A percentile compares a stretch with the other conserved stretches of the same genome.
phyloP scores from a whole-genome alignment of 306 rosid species.

The Vicia sativa region DNA sequence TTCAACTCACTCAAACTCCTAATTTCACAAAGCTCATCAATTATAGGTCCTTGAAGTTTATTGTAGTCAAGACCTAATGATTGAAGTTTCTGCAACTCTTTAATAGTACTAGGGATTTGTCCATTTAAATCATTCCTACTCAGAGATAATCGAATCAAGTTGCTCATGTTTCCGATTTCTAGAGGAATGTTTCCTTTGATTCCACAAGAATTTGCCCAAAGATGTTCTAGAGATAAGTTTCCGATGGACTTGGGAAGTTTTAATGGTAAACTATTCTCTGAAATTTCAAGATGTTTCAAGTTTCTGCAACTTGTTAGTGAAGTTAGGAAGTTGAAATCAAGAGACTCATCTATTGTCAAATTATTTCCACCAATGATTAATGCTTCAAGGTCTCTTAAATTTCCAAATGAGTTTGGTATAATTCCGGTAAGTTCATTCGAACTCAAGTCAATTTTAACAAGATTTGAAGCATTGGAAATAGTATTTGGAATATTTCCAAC shows the following conservation, averaged over 20 bases:
- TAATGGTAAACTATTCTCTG: not conserved
- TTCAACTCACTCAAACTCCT: slow-evolving; percentile 13
- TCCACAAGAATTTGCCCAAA: slow-evolving; percentile 18
- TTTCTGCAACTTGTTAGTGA: slow-evolving; percentile 25
- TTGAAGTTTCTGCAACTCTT: slow-evolving; percentile 32
- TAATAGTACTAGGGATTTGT: slow-evolving; percentile 34
- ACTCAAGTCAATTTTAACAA: not conserved
- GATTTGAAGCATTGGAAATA: slow-evolving; percentile 38
- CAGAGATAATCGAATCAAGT: slow-evolving; percentile 17
- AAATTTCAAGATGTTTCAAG: slow-evolving; percentile 5
- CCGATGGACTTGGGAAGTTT: slow-evolving; percentile 39
- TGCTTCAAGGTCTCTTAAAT: slow-evolving; percentile 5
- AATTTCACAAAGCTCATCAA: slow-evolving; percentile 41
- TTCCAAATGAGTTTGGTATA: slow-evolving; percentile 30
- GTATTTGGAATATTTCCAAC: slow-evolving; percentile 34
- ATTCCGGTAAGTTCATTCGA: slow-evolving; percentile 10
- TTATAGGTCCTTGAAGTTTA: slow-evolving; percentile 31
- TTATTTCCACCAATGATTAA: not conserved
- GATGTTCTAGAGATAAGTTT: slow-evolving; percentile 22
- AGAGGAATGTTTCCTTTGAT: slow-evolving; percentile 29
- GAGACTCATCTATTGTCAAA: slow-evolving; percentile 19
- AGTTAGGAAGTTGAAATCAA: slow-evolving; percentile 14
- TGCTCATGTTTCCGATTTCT: slow-evolving; percentile 43
- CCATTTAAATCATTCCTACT: slow-evolving; percentile 34
- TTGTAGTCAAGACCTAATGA: slow-evolving; percentile 30